phyloP scores from a whole-genome alignment of 352 stramenopile species.

The Phytopythium vexans region DNA sequence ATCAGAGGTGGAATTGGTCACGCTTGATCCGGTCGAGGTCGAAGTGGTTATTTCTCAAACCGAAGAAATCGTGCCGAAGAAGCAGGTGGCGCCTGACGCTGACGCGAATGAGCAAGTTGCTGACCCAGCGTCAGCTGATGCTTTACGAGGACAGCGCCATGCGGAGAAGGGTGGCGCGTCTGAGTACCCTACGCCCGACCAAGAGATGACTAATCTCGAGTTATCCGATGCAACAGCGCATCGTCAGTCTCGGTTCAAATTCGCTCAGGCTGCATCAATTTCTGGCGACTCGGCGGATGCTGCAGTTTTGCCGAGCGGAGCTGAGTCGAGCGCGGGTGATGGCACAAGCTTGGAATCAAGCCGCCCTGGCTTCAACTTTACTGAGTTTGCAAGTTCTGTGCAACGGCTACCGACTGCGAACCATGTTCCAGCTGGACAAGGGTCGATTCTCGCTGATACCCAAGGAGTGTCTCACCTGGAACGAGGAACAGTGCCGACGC shows the following conservation, averaged over 20 bases:
- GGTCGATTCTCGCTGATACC: conserved; percentile 14
- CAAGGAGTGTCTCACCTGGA: conserved; percentile 10
- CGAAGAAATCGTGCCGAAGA: conserved; percentile 49
- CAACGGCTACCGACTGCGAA: conserved; percentile 5
- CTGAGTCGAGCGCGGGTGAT: background rate
- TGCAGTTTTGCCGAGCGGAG: background rate
- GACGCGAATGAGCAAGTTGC: conserved; percentile 7
- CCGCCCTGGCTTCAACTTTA: conserved; percentile 35
- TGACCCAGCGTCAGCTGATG: background rate
- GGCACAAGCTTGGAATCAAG: background rate
- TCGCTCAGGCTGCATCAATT: conserved; percentile 1
- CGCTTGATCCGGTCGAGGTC: conserved; percentile 35
- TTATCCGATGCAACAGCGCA: conserved; percentile 3
- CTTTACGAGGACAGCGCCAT: no score
- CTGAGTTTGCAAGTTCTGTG: conserved; percentile 40
- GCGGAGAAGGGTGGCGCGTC: no score
- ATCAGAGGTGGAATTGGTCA: conserved; percentile 43
- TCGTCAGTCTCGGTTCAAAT: conserved; percentile 10
- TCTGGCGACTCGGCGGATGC: background rate
- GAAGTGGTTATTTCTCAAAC: conserved; percentile 62
- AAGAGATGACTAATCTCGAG: conserved; percentile 9
- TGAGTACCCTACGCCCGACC: conserved; percentile 2
- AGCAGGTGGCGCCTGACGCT: conserved; percentile 13
- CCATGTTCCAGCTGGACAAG: conserved; percentile 24
- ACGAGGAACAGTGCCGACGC: conserved; percentile 20